phyloP scores from a whole-genome alignment of 108 stramenopile genomes.

The Cyclotella kingstonii region DNA sequence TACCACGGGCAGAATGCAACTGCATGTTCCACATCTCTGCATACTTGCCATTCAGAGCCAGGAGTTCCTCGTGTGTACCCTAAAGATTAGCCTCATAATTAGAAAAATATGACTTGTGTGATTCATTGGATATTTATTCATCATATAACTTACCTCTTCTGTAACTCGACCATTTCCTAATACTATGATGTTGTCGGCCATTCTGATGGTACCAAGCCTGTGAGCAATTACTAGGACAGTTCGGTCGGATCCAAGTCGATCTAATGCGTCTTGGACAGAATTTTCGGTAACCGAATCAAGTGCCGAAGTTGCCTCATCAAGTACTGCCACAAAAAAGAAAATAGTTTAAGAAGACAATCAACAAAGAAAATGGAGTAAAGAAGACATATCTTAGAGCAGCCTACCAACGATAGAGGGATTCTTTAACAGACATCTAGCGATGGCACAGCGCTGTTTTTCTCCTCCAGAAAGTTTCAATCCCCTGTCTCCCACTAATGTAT shows the following conservation, averaged over 20 bases:
- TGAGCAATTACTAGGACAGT: constrained; percentile 98
- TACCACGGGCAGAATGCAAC: constrained; percentile 40
- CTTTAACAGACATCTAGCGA: constrained; percentile 90
- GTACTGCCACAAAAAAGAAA: constrained; percentile 6
- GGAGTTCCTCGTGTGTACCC: constrained; percentile 94
- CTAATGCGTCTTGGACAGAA: constrained; percentile 94
- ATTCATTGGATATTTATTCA: too few relatives aligned
- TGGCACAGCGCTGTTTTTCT: constrained; percentile 78
- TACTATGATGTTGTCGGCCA: constrained; percentile 97
- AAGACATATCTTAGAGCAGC: not conserved
- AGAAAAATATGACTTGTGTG: not conserved
- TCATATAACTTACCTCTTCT: constrained; percentile 68
- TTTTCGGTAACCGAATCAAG: constrained; percentile 87
- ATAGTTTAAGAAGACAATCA: not conserved
- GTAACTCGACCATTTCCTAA: constrained; percentile 86
- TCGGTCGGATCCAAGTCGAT: constrained; percentile 79
- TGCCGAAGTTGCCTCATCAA: constrained; percentile 69
- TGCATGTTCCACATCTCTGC: constrained; percentile 92
- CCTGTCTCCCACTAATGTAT: constrained; percentile 96
- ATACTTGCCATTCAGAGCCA: constrained; percentile 78
- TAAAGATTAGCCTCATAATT: constrained; percentile 13
- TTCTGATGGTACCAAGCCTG: constrained; percentile 91
- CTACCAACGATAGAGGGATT: constrained; percentile 88
- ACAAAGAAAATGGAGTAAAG: not conserved
- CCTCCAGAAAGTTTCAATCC: constrained; percentile 91